Percentiles rank a stretch among this genome's conserved stretches.
Conservation (phyloP, 169 alveolate species). For the Plasmodium yoelii region DNA sequence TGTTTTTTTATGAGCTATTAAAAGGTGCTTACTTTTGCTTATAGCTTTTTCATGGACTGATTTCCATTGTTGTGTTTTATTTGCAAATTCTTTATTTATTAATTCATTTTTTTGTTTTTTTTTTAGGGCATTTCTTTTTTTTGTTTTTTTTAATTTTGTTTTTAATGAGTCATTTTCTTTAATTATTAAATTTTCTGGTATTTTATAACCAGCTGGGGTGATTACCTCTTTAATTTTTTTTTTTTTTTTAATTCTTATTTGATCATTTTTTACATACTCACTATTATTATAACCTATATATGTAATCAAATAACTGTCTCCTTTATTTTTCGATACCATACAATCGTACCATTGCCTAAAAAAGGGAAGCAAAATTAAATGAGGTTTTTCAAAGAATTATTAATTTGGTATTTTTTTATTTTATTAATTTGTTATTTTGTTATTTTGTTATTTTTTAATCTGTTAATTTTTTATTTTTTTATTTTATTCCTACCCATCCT, state of each 20-base stretch:
- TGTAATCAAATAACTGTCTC: conserved; percentile 80
- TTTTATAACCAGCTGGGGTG: conserved; percentile 86
- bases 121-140: conserved; percentile 81
- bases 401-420: neutral
- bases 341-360: conserved; percentile 85
- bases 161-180: conserved; percentile 81
- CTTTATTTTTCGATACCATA: conserved; percentile 78
- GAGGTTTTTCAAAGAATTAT: neutral
- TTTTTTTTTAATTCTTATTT: conserved; percentile 76
- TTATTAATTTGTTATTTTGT: no score
- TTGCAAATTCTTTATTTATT: conserved; percentile 78
- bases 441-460: no score
- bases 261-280: conserved; percentile 81
- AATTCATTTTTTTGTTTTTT: conserved; percentile 84
- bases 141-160: conserved; percentile 83
- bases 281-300: conserved; percentile 85
- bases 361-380: neutral
- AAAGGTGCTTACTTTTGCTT: conserved; percentile 60
- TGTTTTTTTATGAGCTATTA: conserved; percentile 45
- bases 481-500: conserved; percentile 46
- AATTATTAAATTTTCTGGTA: conserved; percentile 84
- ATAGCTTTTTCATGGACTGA: conserved; percentile 83
- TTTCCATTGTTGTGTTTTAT: conserved; percentile 83
- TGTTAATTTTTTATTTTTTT: no score
- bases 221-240: conserved; percentile 79